phyloP scores from a whole-genome alignment of 1,284 basidiomycete genomes.

The Rhodotorula sp. region DNA sequence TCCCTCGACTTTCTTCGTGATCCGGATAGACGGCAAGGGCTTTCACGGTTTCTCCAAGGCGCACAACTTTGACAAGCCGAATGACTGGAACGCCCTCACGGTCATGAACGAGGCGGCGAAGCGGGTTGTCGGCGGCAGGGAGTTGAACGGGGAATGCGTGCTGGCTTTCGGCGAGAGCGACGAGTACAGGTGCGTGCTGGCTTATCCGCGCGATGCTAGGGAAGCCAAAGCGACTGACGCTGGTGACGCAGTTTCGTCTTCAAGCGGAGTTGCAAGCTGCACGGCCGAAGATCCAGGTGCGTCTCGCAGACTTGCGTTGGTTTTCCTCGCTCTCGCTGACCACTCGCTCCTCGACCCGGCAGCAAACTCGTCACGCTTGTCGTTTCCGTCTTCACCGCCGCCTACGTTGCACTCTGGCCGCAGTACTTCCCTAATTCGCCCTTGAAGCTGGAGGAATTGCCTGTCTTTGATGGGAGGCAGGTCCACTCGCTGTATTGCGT shows the following conservation, averaged over 20 bases:
- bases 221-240: background rate
- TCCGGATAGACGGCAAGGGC: conserved; percentile 87
- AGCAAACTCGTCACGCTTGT: conserved; percentile 86
- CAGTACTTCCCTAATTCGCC: conserved; percentile 69
- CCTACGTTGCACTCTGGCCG: conserved; percentile 84
- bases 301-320: conserved; percentile 12
- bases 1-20: conserved; percentile 78
- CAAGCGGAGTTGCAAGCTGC: conserved; percentile 68
- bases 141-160: conserved; percentile 68
- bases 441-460: conserved; percentile 65
- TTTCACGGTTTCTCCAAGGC: conserved; percentile 92
- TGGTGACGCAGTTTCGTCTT: conserved; percentile 70
- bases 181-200: conserved; percentile 74
- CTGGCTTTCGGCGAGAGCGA: conserved; percentile 94
- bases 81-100: conserved; percentile 78
- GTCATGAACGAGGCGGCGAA: conserved; percentile 91
- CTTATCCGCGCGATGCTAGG: no score
- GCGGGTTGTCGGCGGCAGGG: conserved; percentile 63
- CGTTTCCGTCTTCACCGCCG: conserved; percentile 87
- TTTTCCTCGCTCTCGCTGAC: background rate
- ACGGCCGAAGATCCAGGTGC: conserved; percentile 71
- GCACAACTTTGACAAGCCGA: conserved; percentile 84
- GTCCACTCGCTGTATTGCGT: background rate
- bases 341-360: background rate
- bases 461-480: conserved; percentile 80